Evolutionary conservation across 2,329 filamentous ascomycete species (phyloP).

Genomic region (Colletotrichum costaricense): DNA sequence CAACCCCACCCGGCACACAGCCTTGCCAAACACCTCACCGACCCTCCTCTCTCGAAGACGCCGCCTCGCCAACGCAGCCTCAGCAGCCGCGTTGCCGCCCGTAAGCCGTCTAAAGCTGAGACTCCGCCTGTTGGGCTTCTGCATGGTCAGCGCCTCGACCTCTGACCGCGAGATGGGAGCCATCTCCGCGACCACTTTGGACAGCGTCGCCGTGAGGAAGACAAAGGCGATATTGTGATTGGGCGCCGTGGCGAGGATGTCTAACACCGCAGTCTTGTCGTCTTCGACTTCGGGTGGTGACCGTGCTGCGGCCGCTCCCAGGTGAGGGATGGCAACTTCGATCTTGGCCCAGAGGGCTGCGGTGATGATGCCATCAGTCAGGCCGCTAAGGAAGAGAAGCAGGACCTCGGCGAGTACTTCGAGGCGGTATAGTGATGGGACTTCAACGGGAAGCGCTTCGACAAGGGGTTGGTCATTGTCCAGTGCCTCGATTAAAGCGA

Average conservation of each 20-base stretch:
- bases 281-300: constrained; percentile 47
- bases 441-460: constrained; percentile 71
- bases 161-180: constrained; percentile 52
- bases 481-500: constrained; percentile 71
- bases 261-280: constrained; percentile 70
- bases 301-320: constrained; percentile 44
- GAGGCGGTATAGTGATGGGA: constrained; percentile 73
- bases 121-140: constrained; percentile 49
- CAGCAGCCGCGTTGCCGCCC: constrained; percentile 39
- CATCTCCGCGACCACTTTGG: constrained; percentile 62
- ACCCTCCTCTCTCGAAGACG: constrained; percentile 70
- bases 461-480: constrained; percentile 76
- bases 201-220: constrained; percentile 83
- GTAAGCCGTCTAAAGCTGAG: constrained; percentile 56
- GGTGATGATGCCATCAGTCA: constrained; percentile 84
- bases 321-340: constrained; percentile 65
- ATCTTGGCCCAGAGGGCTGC: constrained; percentile 76
- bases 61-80: constrained; percentile 57
- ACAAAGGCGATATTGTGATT: constrained; percentile 91
- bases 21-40: constrained; percentile 72
- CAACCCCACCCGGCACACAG: constrained; percentile 66
- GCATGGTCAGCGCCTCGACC: constrained; percentile 45
- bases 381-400: constrained; percentile 77
- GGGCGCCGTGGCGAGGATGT: constrained; percentile 77
- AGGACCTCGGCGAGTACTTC: constrained; percentile 81